Evolutionary conservation across 2,329 filamentous ascomycete genomes (phyloP), one percentile per base, ranked within the genome.

Genomic region (Penicillium sp.): DNA sequence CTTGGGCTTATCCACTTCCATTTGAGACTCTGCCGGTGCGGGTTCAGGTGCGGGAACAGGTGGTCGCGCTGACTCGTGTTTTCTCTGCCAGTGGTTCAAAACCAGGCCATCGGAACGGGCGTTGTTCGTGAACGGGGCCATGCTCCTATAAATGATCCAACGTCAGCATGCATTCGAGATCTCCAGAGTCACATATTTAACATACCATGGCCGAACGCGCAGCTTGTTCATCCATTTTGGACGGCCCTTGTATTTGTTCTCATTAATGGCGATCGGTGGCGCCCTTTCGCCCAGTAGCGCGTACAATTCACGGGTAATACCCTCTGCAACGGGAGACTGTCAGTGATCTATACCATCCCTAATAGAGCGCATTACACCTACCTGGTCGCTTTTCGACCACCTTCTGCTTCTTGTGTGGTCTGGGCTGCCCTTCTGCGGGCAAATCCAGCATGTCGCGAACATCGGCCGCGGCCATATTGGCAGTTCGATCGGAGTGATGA

Each of bases 381-480:
- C 81, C 80, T 67, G 81, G 79, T 66, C 80, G 75, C 63, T 87
- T 83, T 46, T 82, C 84, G 16, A 82, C 79, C 7, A 84, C 79
- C 72, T 89, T 92, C 67, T 88, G 86, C 72, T 93, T 92, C 78
- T 94, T 95, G 43, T 84, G 77, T 40, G 87, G 85, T 61, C 87
- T 73, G 58, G 78, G 77, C 58, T 78, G 74, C 65, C 86, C 87
- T 65, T 86, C 79, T 49, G 78, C 78, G 65, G 88, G 87, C 72
- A 96, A 81, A 74, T 92, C 91, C 70, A 96, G 86, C 71, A 96
- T 90, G 74, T 96, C 91, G 78, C 90, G 91, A 66, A 95, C 85
- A 81, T 96, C 91, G 73, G 88, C 88, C 60, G 87, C 88, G 58
- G 87, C 82, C 87, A 90, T 90, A 62, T 68, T 80, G 68, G 63